phyloP scores from a whole-genome alignment of 495 filamentous ascomycete genomes.

The Lindgomyces ingoldianus region DNA sequence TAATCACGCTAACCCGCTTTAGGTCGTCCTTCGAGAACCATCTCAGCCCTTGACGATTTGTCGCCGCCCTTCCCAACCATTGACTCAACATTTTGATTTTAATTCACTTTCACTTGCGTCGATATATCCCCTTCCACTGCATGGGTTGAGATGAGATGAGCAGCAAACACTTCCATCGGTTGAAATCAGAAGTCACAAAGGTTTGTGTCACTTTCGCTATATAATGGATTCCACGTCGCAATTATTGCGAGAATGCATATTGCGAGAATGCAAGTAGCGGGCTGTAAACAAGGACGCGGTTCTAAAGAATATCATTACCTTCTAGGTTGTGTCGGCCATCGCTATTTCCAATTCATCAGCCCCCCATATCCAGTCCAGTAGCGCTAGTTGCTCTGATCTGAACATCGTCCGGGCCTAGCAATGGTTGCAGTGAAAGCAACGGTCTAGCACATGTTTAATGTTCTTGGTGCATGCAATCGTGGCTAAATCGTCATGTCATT shows the following conservation, averaged over 20 bases:
- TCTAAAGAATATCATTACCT: background rate
- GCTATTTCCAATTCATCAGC: background rate
- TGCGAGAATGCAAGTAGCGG: too few species aligned
- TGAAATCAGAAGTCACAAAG: too few species aligned
- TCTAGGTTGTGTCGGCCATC: background rate
- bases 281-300: background rate
- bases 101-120: background rate
- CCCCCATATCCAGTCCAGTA: background rate
- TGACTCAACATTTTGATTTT: background rate
- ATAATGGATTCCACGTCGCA: too few species aligned
- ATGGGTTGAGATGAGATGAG: too few species aligned
- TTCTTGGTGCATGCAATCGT: background rate
- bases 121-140: too few species aligned
- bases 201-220: too few species aligned
- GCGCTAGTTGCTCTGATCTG: background rate
- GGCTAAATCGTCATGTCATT: background rate
- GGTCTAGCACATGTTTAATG: background rate
- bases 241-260: too few species aligned
- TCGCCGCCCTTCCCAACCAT: constrained; percentile 7
- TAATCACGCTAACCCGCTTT: constrained; percentile 4
- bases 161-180: too few species aligned
- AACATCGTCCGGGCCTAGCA: too few species aligned
- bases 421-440: background rate
- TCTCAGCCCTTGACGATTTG: constrained; percentile 13
- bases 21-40: background rate